Percentiles rank a stretch among this genome's conserved stretches.
Conservation (phyloP, 2,329 filamentous ascomycete species). For the Fusarium longipes region DNA sequence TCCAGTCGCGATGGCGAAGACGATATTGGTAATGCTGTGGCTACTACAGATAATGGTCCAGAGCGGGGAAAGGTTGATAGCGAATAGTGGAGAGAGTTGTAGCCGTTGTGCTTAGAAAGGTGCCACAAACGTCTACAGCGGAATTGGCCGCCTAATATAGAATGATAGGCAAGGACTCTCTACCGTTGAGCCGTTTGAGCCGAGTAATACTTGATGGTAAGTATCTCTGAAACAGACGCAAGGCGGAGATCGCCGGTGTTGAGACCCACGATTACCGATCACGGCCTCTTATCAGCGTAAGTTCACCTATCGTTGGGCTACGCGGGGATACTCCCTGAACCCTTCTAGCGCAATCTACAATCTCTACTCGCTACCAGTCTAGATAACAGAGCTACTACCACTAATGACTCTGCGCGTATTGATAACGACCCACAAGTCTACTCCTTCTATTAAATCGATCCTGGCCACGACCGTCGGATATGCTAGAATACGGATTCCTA, state of each 20-base stretch:
- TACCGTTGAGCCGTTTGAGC: neutral
- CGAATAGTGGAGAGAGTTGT: neutral
- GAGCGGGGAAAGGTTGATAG: neutral
- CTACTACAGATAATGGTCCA: accelerated
- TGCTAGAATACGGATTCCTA: neutral
- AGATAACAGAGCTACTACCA: neutral
- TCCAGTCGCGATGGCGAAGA: accelerated
- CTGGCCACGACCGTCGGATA: neutral
- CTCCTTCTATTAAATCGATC: neutral
- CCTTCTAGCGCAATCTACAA: neutral
- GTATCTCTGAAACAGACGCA: neutral
- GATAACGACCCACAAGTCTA: neutral
- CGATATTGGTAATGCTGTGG: neutral
- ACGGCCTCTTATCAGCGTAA: neutral
- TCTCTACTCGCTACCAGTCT: neutral
- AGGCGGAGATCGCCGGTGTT: slow-evolving; percentile 12
- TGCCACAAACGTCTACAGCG: accelerated
- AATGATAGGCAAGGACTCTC: accelerated
- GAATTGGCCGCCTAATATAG: neutral
- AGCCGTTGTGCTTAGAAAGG: accelerated
- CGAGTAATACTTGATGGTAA: neutral
- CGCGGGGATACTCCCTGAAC: neutral
- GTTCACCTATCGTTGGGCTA: neutral
- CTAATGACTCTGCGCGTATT: neutral
- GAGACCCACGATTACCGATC: neutral